phyloP scores from a whole-genome alignment of 345 rosid genomes.

The Rubroshorea leprosula region DNA sequence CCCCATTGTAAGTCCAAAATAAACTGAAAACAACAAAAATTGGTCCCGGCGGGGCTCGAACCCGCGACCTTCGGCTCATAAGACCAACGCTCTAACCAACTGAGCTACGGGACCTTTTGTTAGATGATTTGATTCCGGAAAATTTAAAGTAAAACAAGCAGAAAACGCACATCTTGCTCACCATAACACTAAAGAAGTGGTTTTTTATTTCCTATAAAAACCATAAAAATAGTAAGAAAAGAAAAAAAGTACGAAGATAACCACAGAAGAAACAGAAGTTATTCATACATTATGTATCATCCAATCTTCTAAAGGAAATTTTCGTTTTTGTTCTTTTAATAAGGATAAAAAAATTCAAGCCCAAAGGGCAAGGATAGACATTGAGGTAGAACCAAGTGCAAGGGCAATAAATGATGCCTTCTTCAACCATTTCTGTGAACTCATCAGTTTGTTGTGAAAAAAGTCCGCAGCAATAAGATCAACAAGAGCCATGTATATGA shows the following conservation, averaged over 20 bases:
- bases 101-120: constrained; percentile 92
- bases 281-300: too few species aligned
- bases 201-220: too few species aligned
- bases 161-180: too few species aligned
- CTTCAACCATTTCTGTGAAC: constrained; percentile 52
- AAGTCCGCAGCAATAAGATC: constrained; percentile 86
- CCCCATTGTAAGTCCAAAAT: not conserved
- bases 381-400: constrained; percentile 61
- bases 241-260: too few species aligned
- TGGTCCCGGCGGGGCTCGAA: constrained; percentile 95
- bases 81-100: constrained; percentile 99
- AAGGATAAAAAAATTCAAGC: constrained; percentile 33
- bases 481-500: constrained; percentile 91
- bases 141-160: too few species aligned
- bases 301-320: not conserved
- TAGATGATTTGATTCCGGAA: too few species aligned
- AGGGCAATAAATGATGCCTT: constrained; percentile 67
- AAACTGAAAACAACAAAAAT: not conserved
- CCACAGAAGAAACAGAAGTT: too few species aligned
- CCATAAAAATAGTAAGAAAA: too few species aligned
- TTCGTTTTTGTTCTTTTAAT: not conserved
- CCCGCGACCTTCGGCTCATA: constrained; percentile 98
- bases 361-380: constrained; percentile 97
- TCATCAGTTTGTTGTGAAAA: constrained; percentile 85
- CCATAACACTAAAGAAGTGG: too few species aligned